Conservation (phyloP, 2,329 filamentous ascomycete genomes). For the Emergomyces pasteurianus region DNA sequence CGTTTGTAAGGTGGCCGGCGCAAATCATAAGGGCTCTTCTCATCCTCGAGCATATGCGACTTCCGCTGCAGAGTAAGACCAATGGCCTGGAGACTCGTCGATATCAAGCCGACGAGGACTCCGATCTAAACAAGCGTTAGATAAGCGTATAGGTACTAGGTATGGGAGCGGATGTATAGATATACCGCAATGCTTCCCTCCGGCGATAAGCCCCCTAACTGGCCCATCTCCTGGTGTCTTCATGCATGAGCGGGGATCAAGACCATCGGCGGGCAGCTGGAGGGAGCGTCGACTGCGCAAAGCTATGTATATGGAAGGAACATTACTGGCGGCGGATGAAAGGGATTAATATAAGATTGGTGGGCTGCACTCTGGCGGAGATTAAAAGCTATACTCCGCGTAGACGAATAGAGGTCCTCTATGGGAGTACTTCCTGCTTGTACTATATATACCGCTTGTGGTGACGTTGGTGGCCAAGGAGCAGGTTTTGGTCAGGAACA, state of each 20-base stretch:
- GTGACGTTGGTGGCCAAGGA: not conserved
- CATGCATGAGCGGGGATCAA: conserved; percentile 22
- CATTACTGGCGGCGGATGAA: not conserved
- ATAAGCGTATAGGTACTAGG: not conserved
- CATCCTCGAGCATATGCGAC: conserved; percentile 94
- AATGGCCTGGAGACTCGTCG: conserved; percentile 87
- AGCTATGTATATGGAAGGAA: not conserved
- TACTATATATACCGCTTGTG: too few species aligned
- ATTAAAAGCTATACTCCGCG: too few species aligned
- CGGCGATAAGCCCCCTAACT: conserved; percentile 63
- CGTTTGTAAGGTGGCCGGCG: conserved; percentile 79
- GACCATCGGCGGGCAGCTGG: conserved; percentile 34
- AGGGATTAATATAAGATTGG: not conserved
- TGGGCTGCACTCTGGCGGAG: too few species aligned
- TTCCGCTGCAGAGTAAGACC: conserved; percentile 94
- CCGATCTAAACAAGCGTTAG: conserved; percentile 54
- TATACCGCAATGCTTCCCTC: conserved; percentile 67
- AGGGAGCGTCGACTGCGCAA: not conserved
- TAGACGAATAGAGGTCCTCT: too few species aligned
- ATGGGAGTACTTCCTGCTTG: too few species aligned
- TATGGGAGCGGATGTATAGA: conserved; percentile 9
- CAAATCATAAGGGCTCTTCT: conserved; percentile 66
- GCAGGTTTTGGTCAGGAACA: not conserved
- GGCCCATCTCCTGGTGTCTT: conserved; percentile 46
- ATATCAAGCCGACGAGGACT: conserved; percentile 83